These are phyloP conservation scores for Hippophae tibetana DNA, from an alignment of 306 rosid species.

Conservation along the genomic window DNA sequence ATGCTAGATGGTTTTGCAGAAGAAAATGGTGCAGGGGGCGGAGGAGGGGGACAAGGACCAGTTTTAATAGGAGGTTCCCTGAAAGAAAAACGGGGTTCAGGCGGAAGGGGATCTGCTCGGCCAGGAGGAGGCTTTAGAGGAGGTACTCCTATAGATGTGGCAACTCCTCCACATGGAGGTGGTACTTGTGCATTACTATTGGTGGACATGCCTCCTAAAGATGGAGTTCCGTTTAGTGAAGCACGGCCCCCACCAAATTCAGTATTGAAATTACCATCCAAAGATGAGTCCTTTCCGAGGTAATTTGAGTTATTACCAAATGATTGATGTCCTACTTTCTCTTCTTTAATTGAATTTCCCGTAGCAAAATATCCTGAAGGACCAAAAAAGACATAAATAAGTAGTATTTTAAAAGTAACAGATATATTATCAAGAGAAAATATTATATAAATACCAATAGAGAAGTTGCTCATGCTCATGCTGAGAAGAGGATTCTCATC, in stretches of 20 bases:
- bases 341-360: constrained; percentile 46
- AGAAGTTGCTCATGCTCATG: constrained; percentile 57
- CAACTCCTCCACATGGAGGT: constrained; percentile 18
- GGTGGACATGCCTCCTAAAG: constrained; percentile 11
- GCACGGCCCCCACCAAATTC: constrained; percentile 17
- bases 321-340: constrained; percentile 30
- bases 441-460: constrained; percentile 41
- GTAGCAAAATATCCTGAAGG: constrained; percentile 29
- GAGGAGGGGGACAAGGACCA: constrained; percentile 20
- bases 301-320: constrained; percentile 28
- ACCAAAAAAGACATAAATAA: constrained; percentile 15
- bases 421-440: constrained; percentile 1
- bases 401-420: not conserved
- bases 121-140: constrained; percentile 78
- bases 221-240: constrained; percentile 28
- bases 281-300: constrained; percentile 22
- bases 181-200: constrained; percentile 18
- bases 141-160: constrained; percentile 25
- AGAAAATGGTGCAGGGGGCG: no score
- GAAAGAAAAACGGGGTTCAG: constrained; percentile 44
- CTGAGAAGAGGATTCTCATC: constrained; percentile 89
- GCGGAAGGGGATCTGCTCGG: constrained; percentile 52
- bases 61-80: constrained; percentile 31
- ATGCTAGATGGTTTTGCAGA: no score
- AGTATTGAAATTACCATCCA: constrained; percentile 13